Conservation (phyloP, 73 alveolate genomes). For the Breviolum minutum region DNA sequence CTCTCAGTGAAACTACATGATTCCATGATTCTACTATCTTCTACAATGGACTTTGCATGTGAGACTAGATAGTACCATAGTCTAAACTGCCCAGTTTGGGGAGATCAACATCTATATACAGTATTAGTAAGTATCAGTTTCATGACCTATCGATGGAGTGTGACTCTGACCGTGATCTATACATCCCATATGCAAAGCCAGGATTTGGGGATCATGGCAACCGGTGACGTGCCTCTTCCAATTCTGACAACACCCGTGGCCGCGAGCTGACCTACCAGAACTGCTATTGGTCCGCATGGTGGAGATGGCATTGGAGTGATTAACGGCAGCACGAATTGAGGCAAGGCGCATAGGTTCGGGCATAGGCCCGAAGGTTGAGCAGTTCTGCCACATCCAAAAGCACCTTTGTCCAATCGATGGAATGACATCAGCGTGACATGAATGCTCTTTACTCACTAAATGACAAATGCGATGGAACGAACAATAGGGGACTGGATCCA, state of each 20-base stretch:
- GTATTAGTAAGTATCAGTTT: background rate
- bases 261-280: slow-evolving; percentile 42
- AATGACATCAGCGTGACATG: too few species aligned
- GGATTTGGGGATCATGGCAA: background rate
- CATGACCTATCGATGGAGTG: background rate
- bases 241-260: slow-evolving; percentile 48
- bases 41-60: too few species aligned
- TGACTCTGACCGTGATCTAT: background rate
- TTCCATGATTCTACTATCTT: too few species aligned
- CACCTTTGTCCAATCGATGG: background rate
- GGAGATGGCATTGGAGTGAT: background rate
- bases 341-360: slow-evolving; percentile 43
- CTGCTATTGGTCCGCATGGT: background rate
- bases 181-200: too few species aligned
- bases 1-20: too few species aligned
- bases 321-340: background rate
- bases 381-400: slow-evolving; percentile 66
- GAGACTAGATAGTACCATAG: too few species aligned
- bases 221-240: slow-evolving; percentile 34
- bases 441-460: background rate
- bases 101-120: background rate
- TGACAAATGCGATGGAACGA: background rate
- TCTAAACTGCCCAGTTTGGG: too few species aligned
- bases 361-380: slow-evolving; percentile 76
- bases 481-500: background rate